These are phyloP conservation scores for Chaetothyriales sp. DNA, from an alignment of 2,329 filamentous ascomycete genomes.

Conservation along the genomic window DNA sequence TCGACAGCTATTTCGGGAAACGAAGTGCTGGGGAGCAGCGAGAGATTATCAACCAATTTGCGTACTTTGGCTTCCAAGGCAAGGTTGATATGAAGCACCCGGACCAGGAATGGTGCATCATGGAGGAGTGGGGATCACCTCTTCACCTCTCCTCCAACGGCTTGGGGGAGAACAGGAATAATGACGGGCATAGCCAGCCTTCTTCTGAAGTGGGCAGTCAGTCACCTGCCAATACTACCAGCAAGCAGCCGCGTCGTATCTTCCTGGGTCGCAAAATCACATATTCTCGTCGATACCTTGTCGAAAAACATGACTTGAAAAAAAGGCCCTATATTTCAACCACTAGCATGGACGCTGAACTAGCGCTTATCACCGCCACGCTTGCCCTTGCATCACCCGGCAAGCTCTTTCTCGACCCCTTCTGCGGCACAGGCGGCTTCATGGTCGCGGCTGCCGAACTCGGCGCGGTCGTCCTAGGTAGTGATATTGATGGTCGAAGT, in stretches of 20 bases:
- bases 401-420: slow-evolving; percentile 85
- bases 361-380: slow-evolving; percentile 84
- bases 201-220: not conserved
- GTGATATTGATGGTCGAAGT: slow-evolving; percentile 84
- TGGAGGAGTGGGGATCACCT: slow-evolving; percentile 59
- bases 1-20: slow-evolving; percentile 72
- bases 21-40: slow-evolving; percentile 50
- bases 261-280: slow-evolving; percentile 63
- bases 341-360: slow-evolving; percentile 92
- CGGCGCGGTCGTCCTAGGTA: slow-evolving; percentile 69
- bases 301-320: slow-evolving; percentile 73
- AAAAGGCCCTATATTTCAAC: slow-evolving; percentile 88
- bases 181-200: no score
- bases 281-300: slow-evolving; percentile 51
- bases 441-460: slow-evolving; percentile 82
- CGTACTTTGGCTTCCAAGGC: slow-evolving; percentile 64
- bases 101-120: slow-evolving; percentile 62
- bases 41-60: slow-evolving; percentile 69
- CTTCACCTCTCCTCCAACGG: not conserved
- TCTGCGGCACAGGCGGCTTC: slow-evolving; percentile 90
- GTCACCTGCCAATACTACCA: not conserved
- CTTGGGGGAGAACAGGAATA: not conserved
- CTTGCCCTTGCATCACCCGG: slow-evolving; percentile 70
- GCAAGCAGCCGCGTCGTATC: slow-evolving; percentile 27
- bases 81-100: slow-evolving; percentile 62